Evolutionary conservation across 192 early-diverging fungal species (phyloP), one percentile per base, ranked within the genome.

Genomic region (Backusella westeae): DNA sequence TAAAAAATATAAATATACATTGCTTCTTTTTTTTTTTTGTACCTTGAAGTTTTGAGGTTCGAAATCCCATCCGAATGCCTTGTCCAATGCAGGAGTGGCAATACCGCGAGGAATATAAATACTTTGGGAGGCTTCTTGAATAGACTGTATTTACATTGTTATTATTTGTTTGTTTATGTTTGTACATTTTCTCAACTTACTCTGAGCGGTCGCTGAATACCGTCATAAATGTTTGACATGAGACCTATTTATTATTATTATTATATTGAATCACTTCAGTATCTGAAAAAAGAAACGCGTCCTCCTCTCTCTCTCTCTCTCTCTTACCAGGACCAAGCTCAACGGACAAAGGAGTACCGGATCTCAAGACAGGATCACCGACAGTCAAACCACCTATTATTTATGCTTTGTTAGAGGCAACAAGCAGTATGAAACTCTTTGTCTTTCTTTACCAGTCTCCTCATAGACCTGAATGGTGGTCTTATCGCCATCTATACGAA

Each of bases 401-500:
- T 39, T 39, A 39, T 39, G 38, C 38, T 39, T 39, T 32, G 32
- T 32, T 32, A 32, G 32, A 32, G 32, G 32, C 32, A 32, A 32
- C 32, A 32, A 0, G 2, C 32, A 32, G 32, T 32, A 32, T 32
- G 32, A 32, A 32, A 32, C 2, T 32, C 32, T 2, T 32, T 32
- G 2, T 32, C 32, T 32, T 32, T 32, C 2, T 32, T 46, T 82
- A 95, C 94, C 92, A 63, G 98, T 99, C 83, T 99, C 98, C 78
- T 99, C 98, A 89, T 99, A 99, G 26, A 99, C 98, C 87, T 99
- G 98, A 78, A 99, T 93, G 29, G 98, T 99, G n/a, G 96, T 96
- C 88, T 99, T 99, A 84, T 98, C 95, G 74, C 95, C 92, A 52
- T 99, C 98, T 78, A 99, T 95, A 87, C 97, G 95, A 87, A 99